Percentiles rank a stretch among this genome's conserved stretches.
Conservation (phyloP, 139 green algal species). For the Gonium pectorale region DNA sequence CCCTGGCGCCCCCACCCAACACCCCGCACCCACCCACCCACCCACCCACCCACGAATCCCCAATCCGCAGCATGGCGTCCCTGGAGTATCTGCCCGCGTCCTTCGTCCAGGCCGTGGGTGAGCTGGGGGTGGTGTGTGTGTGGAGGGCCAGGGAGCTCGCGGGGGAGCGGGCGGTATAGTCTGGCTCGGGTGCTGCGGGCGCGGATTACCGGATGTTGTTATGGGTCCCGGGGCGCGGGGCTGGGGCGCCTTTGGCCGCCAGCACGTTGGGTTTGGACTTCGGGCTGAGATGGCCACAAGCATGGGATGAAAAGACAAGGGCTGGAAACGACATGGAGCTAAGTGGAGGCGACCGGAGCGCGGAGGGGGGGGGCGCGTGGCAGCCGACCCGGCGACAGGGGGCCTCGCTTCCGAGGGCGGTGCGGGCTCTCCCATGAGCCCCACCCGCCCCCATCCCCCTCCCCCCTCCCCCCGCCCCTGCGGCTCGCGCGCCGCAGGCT, state of each 20-base stretch:
- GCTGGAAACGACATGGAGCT: too few species aligned
- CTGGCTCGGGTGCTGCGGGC: not conserved
- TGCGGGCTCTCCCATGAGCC: not conserved
- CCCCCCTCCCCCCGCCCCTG: not conserved
- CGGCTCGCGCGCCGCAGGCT: slow-evolving; percentile 56
- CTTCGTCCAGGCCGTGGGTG: slow-evolving; percentile 93
- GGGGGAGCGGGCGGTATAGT: not conserved
- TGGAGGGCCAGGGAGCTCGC: not conserved
- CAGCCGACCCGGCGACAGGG: too few species aligned
- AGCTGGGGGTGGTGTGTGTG: not conserved
- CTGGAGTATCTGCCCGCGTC: slow-evolving; percentile 88
- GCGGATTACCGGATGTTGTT: not conserved
- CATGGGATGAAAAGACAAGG: too few species aligned
- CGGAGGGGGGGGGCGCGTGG: too few species aligned
- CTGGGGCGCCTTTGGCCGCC: too few species aligned
- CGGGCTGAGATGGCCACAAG: too few species aligned
- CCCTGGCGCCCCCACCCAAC: too few species aligned
- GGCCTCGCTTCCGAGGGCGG: not conserved
- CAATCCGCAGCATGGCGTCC: slow-evolving; percentile 90
- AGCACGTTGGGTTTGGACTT: too few species aligned
- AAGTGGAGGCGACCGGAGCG: too few species aligned
- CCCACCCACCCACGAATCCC: too few species aligned
- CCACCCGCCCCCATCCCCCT: slow-evolving; percentile 89
- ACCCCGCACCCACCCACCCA: too few species aligned
- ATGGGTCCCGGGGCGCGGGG: not conserved